Base-by-base conservation (phyloP, 345 rosid genomes). In the Ceriops zippeliana region DNA sequence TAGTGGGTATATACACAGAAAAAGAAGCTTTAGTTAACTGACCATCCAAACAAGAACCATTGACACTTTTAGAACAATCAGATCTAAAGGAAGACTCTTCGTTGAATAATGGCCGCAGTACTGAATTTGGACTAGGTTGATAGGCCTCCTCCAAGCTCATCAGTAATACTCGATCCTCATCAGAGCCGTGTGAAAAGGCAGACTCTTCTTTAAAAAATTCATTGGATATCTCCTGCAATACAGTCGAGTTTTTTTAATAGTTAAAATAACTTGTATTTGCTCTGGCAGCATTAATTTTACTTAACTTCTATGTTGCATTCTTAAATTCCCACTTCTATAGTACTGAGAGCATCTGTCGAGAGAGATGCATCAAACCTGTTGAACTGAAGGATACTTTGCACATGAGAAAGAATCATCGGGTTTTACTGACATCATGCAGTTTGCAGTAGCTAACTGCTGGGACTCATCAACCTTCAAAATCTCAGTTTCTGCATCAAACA, bases 61-160 rank as follows among this genome's bases (percentile, higher is more conserved):
- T 62, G 35, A 73, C 78, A 57, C 63, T 57, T 34, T 54, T 42
- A 69, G 74, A 76, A 64, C 79, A 78, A 52, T 80, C 82, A 66
- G 68, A 57, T 66, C 70, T 75, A 1, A 53, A 72, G 46, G 70
- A 68, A 38, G 52, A 61, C 67, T 79, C 88, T 56, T 78, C 78
- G 38, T 32, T 27, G 60, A 73, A 83, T 0, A 71, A 52, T 70
- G 88, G 78, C 71, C 82, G 89, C 68, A 93, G 80, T 66, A 93
- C 96, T 58, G 98, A 91, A 81, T 83, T 86, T 38, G 98, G 97
- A 72, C 96, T 93, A 47, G 81, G 87, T 70, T 89, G 97, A 81
- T 76, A 76, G 69, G 72, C 69, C 65, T 86, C 90, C 67, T 86
- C 90, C 5, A 68, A 75, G 68, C 79, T 83, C 61, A 70, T 69